Evolutionary conservation across 2,329 filamentous ascomycete genomes (phyloP).

Genomic region (Fusarium ramigenum): DNA sequence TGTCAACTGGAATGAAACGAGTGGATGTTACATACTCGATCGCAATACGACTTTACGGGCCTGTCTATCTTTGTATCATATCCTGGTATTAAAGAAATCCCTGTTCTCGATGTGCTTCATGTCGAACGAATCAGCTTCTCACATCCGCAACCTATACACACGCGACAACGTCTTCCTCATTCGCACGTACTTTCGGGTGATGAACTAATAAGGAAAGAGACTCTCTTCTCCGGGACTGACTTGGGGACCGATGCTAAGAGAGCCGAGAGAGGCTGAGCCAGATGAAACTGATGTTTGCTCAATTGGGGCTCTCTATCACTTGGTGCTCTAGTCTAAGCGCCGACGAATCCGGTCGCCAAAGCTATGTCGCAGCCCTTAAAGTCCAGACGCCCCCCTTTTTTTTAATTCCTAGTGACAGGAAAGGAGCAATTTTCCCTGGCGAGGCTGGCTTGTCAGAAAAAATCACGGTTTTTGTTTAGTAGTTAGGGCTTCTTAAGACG

Average conservation of each 20-base stretch:
- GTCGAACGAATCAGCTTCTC: conserved; percentile 30
- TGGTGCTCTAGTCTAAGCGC: conserved; percentile 18
- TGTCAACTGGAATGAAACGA: neutral
- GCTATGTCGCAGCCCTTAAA: conserved; percentile 10
- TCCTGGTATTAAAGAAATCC: conserved; percentile 4
- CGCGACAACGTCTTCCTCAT: conserved; percentile 20
- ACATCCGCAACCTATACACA: conserved; percentile 14
- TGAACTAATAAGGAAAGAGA: conserved; percentile 4
- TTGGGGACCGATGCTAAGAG: conserved; percentile 7
- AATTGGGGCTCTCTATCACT: neutral
- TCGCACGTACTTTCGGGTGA: neutral
- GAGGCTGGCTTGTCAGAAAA: conserved; percentile 3
- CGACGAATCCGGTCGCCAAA: conserved; percentile 34
- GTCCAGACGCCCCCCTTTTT: conserved; percentile 21
- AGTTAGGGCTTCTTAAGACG: conserved; percentile 3
- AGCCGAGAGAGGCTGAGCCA: conserved; percentile 37
- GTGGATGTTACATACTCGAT: conserved; percentile 14
- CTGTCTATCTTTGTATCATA: conserved; percentile 5
- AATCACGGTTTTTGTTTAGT: neutral
- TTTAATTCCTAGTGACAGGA: neutral
- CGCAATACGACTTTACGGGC: conserved; percentile 7
- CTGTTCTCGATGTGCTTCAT: conserved; percentile 11
- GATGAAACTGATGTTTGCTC: conserved; percentile 16
- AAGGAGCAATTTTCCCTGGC: neutral
- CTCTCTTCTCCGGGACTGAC: conserved; percentile 10